Evolutionary conservation across 83 land plant species (phyloP).

Genomic region (Thuja plicata): DNA sequence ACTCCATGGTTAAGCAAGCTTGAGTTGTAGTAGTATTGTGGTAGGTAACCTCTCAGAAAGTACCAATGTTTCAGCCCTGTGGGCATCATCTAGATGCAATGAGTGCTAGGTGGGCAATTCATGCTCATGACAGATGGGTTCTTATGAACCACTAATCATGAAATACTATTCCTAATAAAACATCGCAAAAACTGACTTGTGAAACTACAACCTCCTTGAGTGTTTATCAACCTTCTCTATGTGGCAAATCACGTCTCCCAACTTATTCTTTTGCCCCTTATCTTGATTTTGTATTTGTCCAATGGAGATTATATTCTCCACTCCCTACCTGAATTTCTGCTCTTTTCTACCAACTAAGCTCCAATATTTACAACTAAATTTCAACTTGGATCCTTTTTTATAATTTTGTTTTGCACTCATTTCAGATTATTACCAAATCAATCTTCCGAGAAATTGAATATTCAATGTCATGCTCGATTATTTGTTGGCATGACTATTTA

Average conservation of each 20-base stretch:
- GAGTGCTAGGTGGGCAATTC: too few relatives aligned
- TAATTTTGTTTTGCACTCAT: background rate
- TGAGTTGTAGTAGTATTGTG: too few relatives aligned
- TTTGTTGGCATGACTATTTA: background rate
- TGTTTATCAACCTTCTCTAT: background rate
- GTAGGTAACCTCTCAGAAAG: too few relatives aligned
- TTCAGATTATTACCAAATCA: background rate
- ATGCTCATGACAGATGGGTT: too few relatives aligned
- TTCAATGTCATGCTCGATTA: background rate
- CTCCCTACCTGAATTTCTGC: background rate
- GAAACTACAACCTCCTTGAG: too few relatives aligned
- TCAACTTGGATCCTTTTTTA: background rate
- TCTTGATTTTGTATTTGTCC: background rate
- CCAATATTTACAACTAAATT: background rate
- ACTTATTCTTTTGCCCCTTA: background rate
- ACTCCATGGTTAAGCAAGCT: too few relatives aligned
- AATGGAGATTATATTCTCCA: background rate
- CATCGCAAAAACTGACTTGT: too few relatives aligned
- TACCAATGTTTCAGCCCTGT: too few relatives aligned
- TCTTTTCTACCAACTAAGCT: background rate
- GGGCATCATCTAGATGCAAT: too few relatives aligned
- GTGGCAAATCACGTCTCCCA: background rate
- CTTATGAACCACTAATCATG: too few relatives aligned
- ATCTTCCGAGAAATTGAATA: background rate
- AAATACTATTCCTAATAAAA: too few relatives aligned